Base-by-base conservation (phyloP, 169 alveolate species). In the Cryptosporidium muris region DNA sequence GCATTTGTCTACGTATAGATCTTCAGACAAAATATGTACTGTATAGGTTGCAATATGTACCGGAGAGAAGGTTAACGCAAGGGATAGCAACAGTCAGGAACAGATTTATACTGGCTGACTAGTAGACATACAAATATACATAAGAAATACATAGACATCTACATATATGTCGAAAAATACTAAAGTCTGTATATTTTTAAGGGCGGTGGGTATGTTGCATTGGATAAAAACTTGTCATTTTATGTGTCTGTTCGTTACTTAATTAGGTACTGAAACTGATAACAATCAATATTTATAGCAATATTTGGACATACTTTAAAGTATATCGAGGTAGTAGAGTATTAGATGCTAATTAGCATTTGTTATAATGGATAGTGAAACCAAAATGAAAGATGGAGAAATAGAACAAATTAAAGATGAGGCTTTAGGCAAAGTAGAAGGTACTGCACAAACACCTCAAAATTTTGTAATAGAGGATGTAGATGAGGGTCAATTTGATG, bases 281-380 rank as follows among this genome's bases (percentile, higher is more conserved):
- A 25, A 25, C 25, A 25, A 25, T 25, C 25, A 25, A 25, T 25
- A 25, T 25, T 53, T 74, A 25, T 37, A 74, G 48, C 11, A 74
- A 40, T 74, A 36, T 40, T 36, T 4, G 42, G 42, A 43, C 25
- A 56, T 56, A 47, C 34, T 74, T 68, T 58, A 58, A 68, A 60
- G 85, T 74, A 16, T 4, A 58, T 25, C 25, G 25, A 25, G 25
- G 1, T 25, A 25, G 25, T 25, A 25, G 25, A 25, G 25, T 25
- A 25, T 74, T 74, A 54, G 51, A 74, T 74, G 85, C 43, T 74
- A 36, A 48, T n/a, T 11, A 43, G 48, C 47, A 74, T 36, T 47
- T 74, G 43, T 74, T 58, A 74, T 58, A 58, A 74, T 74, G 85
- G 85, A 74, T 58, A 74, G 85, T 74, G 85, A 74, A 74, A 74